These are phyloP conservation scores for Termitomyces sp. DNA, from an alignment of 1,284 basidiomycete genomes.

Conservation along the genomic window DNA sequence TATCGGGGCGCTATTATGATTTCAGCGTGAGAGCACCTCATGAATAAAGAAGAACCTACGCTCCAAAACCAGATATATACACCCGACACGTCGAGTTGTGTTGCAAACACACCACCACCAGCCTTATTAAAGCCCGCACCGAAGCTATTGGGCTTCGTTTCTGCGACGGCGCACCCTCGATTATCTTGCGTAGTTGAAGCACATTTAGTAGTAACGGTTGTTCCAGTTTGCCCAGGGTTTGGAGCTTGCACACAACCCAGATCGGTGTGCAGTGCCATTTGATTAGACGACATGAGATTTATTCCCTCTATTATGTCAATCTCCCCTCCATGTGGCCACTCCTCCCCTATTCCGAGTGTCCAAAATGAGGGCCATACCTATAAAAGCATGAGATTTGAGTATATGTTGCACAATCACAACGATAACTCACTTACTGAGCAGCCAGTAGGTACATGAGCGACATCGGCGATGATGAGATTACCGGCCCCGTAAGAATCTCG, in stretches of 20 bases:
- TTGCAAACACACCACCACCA: constrained; percentile 71
- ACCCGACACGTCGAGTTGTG: constrained; percentile 59
- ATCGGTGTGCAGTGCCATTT: constrained; percentile 57
- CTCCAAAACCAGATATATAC: constrained; percentile 77
- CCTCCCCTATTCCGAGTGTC: constrained; percentile 34
- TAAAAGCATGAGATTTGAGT: neutral
- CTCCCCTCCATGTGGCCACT: constrained; percentile 37
- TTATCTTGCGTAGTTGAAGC: constrained; percentile 26
- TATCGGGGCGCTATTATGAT: constrained; percentile 22
- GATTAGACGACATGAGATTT: constrained; percentile 46
- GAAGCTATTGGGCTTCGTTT: constrained; percentile 56
- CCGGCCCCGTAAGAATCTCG: constrained; percentile 48
- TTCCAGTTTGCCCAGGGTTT: constrained; percentile 30
- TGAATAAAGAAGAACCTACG: constrained; percentile 35
- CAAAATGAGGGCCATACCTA: constrained; percentile 54
- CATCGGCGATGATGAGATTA: constrained; percentile 52
- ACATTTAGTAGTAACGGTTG: constrained; percentile 39
- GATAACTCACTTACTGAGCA: constrained; percentile 57
- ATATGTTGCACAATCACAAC: constrained; percentile 13
- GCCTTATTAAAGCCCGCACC: constrained; percentile 53
- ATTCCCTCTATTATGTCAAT: constrained; percentile 59
- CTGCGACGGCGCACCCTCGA: constrained; percentile 60
- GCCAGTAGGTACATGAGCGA: constrained; percentile 55
- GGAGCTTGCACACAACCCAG: constrained; percentile 35
- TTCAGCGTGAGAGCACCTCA: neutral